phyloP scores from a whole-genome alignment of 2,329 filamentous ascomycete genomes.

The Parascedosporium putredinis region DNA sequence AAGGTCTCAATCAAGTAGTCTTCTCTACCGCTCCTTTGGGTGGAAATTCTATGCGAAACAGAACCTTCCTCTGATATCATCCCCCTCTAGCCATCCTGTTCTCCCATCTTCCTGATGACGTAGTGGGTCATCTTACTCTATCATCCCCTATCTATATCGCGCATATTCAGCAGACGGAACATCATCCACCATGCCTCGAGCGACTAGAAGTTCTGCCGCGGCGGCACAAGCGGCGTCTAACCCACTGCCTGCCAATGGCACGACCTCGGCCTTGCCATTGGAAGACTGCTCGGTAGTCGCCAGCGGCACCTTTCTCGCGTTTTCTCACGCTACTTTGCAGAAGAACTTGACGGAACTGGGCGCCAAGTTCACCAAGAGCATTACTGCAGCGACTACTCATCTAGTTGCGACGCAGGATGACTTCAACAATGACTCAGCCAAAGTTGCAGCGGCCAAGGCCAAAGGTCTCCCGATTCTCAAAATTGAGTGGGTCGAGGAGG shows the following conservation, averaged over 20 bases:
- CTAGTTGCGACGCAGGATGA: slow-evolving; percentile 46
- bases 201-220: too few species aligned
- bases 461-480: slow-evolving; percentile 44
- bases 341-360: slow-evolving; percentile 36
- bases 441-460: slow-evolving; percentile 37
- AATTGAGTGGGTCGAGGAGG: slow-evolving; percentile 55
- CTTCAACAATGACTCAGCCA: slow-evolving; percentile 35
- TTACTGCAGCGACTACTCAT: slow-evolving; percentile 43
- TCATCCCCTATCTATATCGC: too few species aligned
- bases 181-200: too few species aligned
- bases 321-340: slow-evolving; percentile 40
- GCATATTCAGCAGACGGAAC: too few species aligned
- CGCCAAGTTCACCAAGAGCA: slow-evolving; percentile 32
- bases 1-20: background rate
- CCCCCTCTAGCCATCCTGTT: too few species aligned
- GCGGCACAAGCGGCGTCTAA: too few species aligned
- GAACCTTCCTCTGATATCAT: too few species aligned
- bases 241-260: background rate
- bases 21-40: background rate
- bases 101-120: too few species aligned
- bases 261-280: slow-evolving; percentile 23
- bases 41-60: too few species aligned
- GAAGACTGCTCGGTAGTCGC: slow-evolving; percentile 41
- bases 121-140: too few species aligned
- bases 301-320: slow-evolving; percentile 48